These are phyloP conservation scores for Conticribra weissflogii DNA, from an alignment of 108 stramenopile genomes.

Conservation along the genomic window DNA sequence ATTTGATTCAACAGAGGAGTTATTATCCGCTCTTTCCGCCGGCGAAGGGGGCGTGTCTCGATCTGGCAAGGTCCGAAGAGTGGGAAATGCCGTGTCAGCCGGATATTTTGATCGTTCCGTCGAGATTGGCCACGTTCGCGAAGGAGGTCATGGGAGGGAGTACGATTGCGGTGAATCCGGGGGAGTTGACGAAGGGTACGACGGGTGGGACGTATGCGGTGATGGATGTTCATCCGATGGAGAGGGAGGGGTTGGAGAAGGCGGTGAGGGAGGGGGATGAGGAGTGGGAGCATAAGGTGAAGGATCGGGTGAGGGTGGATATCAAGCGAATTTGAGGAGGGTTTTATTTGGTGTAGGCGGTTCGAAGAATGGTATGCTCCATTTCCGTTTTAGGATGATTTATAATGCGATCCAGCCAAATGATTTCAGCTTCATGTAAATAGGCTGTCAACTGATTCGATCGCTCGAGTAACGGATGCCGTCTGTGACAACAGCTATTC, in stretches of 20 bases:
- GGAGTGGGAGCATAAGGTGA: constrained; percentile 48
- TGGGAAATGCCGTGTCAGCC: constrained; percentile 87
- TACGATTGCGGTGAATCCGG: constrained; percentile 89
- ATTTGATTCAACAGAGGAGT: constrained; percentile 90
- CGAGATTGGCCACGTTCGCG: constrained; percentile 87
- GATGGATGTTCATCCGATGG: constrained; percentile 81
- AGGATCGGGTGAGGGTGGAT: constrained; percentile 75
- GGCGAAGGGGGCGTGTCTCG: constrained; percentile 70
- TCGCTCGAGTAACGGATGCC: too few species aligned
- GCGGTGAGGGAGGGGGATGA: constrained; percentile 47
- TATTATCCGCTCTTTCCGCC: constrained; percentile 95
- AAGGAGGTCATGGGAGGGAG: constrained; percentile 56
- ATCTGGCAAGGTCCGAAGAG: constrained; percentile 73
- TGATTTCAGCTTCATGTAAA: too few species aligned
- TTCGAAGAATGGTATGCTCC: background rate
- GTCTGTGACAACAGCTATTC: too few species aligned
- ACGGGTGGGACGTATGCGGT: constrained; percentile 93
- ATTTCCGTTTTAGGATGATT: too few species aligned
- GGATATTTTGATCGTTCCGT: constrained; percentile 92
- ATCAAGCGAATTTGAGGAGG: constrained; percentile 68
- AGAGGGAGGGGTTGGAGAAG: constrained; percentile 51
- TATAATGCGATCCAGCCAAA: too few species aligned
- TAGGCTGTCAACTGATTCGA: too few species aligned
- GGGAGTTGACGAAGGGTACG: constrained; percentile 76
- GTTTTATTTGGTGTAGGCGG: background rate